These are phyloP conservation scores for Botryotinia convoluta DNA, from an alignment of 2,329 filamentous ascomycete genomes.

Conservation along the genomic window DNA sequence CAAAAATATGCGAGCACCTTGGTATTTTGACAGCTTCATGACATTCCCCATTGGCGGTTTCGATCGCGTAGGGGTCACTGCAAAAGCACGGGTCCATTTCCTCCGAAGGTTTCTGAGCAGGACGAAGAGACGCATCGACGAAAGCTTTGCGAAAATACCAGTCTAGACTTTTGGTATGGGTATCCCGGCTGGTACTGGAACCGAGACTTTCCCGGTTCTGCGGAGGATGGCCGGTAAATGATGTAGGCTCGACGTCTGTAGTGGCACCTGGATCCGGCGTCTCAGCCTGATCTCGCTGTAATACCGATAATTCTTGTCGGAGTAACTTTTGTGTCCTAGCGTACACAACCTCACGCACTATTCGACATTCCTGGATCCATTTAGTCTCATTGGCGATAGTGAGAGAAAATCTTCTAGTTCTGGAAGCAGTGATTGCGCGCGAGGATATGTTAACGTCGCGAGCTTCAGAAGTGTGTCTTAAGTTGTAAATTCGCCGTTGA, in stretches of 20 bases:
- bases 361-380: not conserved
- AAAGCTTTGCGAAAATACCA: not conserved
- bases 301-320: not conserved
- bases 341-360: not conserved
- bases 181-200: not conserved
- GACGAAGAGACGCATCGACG: not conserved
- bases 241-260: not conserved
- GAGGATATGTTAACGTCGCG: not conserved
- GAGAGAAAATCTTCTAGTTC: not conserved
- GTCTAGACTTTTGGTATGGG: not conserved
- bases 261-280: no score
- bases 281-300: not conserved
- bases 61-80: not conserved
- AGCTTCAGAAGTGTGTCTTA: not conserved
- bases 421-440: not conserved
- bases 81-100: not conserved
- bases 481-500: not conserved
- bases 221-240: not conserved
- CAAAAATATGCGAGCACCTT: not conserved
- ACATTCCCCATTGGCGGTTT: not conserved
- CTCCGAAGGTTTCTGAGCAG: not conserved
- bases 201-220: accelerated
- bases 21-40: not conserved
- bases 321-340: not conserved
- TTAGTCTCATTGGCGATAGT: not conserved